phyloP scores from a whole-genome alignment of 371 early-diverging fungal genomes.

The Rhizopus arrhizus region DNA sequence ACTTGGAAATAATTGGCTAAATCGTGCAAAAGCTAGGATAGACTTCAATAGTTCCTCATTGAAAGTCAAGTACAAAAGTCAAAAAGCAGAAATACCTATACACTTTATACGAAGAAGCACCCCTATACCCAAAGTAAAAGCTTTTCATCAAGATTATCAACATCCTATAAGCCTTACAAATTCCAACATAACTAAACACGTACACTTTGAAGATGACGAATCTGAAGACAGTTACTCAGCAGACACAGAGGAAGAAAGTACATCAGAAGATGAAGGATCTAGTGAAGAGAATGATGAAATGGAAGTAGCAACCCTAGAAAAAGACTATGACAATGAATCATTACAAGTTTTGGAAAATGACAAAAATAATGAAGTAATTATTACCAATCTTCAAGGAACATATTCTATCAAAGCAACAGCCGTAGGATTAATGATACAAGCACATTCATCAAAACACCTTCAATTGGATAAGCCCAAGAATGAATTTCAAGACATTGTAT shows the following conservation, averaged over 20 bases:
- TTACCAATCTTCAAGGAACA: no score
- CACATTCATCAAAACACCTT: no score
- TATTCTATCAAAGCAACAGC: no score
- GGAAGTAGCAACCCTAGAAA: no score
- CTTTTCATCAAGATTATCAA: not conserved
- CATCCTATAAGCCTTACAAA: not conserved
- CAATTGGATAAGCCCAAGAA: no score
- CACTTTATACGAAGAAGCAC: not conserved
- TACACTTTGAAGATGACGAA: not conserved
- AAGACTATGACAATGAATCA: no score
- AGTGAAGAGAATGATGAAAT: not conserved
- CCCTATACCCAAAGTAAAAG: no score
- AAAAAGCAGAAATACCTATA: not conserved
- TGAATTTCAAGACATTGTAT: no score
- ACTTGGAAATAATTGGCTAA: conserved; percentile 7
- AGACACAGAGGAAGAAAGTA: not conserved
- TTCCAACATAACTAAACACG: not conserved
- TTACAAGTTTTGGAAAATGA: no score
- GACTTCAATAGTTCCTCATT: not conserved
- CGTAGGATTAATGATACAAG: no score
- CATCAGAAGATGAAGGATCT: not conserved
- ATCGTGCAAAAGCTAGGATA: not conserved
- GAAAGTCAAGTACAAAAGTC: conserved; percentile 1
- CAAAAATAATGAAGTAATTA: no score
- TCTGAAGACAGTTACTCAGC: not conserved